These are phyloP conservation scores for Fusarium sulawesiense DNA, from an alignment of 2,329 filamentous ascomycete genomes.

Conservation along the genomic window DNA sequence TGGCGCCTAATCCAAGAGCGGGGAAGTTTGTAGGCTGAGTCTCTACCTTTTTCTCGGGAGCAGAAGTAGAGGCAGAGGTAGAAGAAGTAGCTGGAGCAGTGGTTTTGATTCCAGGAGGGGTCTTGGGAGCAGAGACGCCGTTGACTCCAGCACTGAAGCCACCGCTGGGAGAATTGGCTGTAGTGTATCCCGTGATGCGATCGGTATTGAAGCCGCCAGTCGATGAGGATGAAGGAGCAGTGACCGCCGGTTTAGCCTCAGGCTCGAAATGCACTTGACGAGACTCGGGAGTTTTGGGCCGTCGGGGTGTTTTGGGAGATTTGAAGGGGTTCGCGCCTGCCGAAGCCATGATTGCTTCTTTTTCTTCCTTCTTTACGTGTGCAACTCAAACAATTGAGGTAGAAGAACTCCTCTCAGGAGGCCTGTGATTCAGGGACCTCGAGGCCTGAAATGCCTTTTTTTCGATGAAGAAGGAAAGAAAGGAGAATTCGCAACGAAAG, in stretches of 20 bases:
- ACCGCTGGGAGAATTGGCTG: constrained; percentile 43
- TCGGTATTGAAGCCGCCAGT: constrained; percentile 1
- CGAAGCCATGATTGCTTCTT: constrained; percentile 42
- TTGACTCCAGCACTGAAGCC: constrained; percentile 39
- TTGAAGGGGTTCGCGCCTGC: constrained; percentile 44
- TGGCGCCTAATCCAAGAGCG: constrained; percentile 44
- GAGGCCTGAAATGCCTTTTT: not conserved
- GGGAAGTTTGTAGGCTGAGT: constrained; percentile 45
- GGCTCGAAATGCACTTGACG: constrained; percentile 51
- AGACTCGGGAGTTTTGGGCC: constrained; percentile 43
- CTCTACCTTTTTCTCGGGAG: constrained; percentile 14
- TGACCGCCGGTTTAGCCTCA: constrained; percentile 1
- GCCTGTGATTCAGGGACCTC: constrained; percentile 23
- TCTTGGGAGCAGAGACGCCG: constrained; percentile 17
- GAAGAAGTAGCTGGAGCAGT: not conserved
- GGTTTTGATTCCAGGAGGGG: constrained; percentile 7
- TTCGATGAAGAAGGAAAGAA: constrained; percentile 1
- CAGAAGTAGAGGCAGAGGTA: constrained; percentile 10
- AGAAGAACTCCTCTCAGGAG: not conserved
- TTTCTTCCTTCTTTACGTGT: not conserved
- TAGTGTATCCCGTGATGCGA: constrained; percentile 26
- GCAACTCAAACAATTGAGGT: constrained; percentile 12
- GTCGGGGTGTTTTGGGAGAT: constrained; percentile 48
- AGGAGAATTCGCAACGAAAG: not conserved
- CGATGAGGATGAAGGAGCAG: constrained; percentile 1